phyloP scores from a whole-genome alignment of 176 grass and related monocot species.

The Echinochloa phyllopogon region DNA sequence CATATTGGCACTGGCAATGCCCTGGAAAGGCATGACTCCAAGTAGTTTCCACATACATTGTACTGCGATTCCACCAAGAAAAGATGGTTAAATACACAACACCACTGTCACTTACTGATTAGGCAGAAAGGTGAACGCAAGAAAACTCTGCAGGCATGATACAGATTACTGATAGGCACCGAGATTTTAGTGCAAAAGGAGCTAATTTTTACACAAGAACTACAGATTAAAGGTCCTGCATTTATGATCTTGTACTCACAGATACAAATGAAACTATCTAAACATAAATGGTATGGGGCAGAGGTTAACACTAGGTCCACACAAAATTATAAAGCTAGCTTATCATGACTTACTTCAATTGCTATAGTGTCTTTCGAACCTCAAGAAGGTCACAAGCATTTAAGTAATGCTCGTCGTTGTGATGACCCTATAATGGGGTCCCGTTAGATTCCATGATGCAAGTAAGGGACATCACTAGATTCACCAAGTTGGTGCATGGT shows the following conservation, averaged over 20 bases:
- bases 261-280: constrained; percentile 5
- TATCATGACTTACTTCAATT: background rate
- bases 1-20: constrained; percentile 38
- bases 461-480: constrained; percentile 66
- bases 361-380: constrained; percentile 14
- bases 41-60: constrained; percentile 34
- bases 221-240: background rate
- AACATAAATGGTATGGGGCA: background rate
- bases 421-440: constrained; percentile 55
- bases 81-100: constrained; percentile 42
- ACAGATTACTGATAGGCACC: background rate
- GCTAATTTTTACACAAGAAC: constrained; percentile 10
- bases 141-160: background rate
- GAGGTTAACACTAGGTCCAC: constrained; percentile 13
- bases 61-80: constrained; percentile 9
- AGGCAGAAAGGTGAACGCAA: constrained; percentile 43
- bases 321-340: constrained; percentile 1
- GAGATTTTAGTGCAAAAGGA: background rate
- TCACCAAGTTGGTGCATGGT: constrained; percentile 50
- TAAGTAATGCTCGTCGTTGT: constrained; percentile 39
- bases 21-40: constrained; percentile 35
- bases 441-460: constrained; percentile 80
- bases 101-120: constrained; percentile 50
- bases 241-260: constrained; percentile 9
- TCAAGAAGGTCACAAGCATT: constrained; percentile 41